These are phyloP conservation scores for Acrocalymma vagum DNA, from an alignment of 2,329 filamentous ascomycete genomes.

Conservation along the genomic window DNA sequence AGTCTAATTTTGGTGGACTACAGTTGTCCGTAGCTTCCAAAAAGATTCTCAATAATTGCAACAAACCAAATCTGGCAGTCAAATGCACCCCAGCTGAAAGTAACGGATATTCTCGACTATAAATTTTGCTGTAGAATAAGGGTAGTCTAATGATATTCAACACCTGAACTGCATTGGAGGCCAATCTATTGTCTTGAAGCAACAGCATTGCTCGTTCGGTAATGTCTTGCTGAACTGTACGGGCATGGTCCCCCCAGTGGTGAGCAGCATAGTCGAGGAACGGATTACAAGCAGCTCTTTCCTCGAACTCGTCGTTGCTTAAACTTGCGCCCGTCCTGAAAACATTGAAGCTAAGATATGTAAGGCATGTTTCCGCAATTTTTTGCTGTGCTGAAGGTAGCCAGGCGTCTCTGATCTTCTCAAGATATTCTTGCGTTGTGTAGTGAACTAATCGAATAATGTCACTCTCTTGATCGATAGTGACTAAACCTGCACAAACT, in stretches of 20 bases:
- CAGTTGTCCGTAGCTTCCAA: not conserved
- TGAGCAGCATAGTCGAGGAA: constrained; percentile 38
- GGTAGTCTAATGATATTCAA: not conserved
- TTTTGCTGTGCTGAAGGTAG: constrained; percentile 21
- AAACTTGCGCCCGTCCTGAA: constrained; percentile 25
- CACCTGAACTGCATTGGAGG: constrained; percentile 13
- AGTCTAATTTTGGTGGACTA: constrained; percentile 1
- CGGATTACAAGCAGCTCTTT: constrained; percentile 18
- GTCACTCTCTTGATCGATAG: constrained; percentile 33
- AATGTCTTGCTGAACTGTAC: constrained; percentile 12
- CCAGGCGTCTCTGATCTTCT: constrained; percentile 31
- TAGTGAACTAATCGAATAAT: constrained; percentile 39
- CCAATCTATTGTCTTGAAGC: constrained; percentile 2
- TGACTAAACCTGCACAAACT: constrained; percentile 40
- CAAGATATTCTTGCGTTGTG: constrained; percentile 37
- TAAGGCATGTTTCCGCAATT: constrained; percentile 35
- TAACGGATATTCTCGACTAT: constrained; percentile 3
- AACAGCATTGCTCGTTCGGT: constrained; percentile 13
- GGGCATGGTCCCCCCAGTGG: constrained; percentile 33
- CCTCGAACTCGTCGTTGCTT: constrained; percentile 18
- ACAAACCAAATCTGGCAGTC: constrained; percentile 3
- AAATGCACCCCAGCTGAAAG: constrained; percentile 3
- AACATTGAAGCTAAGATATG: constrained; percentile 36
- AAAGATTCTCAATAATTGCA: too few species aligned
- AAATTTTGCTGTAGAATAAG: constrained; percentile 1